Conservation (phyloP, 306 rosid species). For the Fragaria vesca region DNA sequence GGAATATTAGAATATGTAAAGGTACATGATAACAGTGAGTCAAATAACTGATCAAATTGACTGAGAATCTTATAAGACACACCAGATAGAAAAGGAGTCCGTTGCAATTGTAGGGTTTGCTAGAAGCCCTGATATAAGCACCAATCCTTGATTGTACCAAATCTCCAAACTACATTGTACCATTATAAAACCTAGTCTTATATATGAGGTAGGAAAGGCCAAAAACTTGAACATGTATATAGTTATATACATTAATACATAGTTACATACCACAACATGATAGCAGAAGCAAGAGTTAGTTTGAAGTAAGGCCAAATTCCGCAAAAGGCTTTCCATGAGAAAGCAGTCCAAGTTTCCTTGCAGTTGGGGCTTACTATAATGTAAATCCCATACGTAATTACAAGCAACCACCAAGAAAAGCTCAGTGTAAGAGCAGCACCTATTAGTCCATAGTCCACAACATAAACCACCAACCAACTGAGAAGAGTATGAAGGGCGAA, state of each 20-base stretch:
- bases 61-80: not conserved
- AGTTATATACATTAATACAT: not conserved
- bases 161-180: slow-evolving; percentile 55
- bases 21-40: not conserved
- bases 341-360: too few relatives aligned
- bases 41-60: not conserved
- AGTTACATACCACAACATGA: slow-evolving; percentile 57
- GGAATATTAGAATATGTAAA: slow-evolving; percentile 17
- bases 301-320: slow-evolving; percentile 80
- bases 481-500: too few relatives aligned
- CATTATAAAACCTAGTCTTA: not conserved
- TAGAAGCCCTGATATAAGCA: slow-evolving; percentile 71
- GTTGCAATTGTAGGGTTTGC: slow-evolving; percentile 53
- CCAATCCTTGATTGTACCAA: slow-evolving; percentile 76
- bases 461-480: too few relatives aligned
- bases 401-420: too few relatives aligned
- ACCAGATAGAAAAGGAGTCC: slow-evolving; percentile 65
- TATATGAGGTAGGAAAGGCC: too few relatives aligned
- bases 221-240: not conserved
- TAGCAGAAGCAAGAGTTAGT: slow-evolving; percentile 64
- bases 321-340: slow-evolving; percentile 28
- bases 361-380: too few relatives aligned
- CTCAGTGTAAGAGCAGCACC: too few relatives aligned
- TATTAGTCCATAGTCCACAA: too few relatives aligned
- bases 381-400: too few relatives aligned